These are phyloP conservation scores for Infundibulicybe gibba DNA, from an alignment of 768 basidiomycete genomes.

Conservation along the genomic window DNA sequence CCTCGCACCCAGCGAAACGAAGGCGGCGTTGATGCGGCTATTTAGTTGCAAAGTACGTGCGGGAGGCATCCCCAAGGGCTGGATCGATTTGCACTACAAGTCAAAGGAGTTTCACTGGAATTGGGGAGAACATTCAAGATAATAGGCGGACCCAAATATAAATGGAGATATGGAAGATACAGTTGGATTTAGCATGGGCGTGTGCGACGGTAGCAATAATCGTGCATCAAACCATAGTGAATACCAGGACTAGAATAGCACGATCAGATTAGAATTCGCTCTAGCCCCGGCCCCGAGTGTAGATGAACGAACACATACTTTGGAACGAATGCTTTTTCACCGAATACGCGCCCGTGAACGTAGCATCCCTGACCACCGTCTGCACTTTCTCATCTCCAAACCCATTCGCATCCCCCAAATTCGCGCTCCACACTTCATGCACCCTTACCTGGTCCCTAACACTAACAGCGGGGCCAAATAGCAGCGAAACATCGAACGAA, in stretches of 20 bases:
- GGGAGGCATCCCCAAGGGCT: no score
- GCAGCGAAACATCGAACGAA: conserved; percentile 33
- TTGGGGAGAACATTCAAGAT: no score
- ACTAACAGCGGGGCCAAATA: conserved; percentile 26
- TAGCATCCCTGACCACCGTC: conserved; percentile 21
- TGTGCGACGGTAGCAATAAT: no score
- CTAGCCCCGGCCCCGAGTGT: no score
- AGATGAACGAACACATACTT: conserved; percentile 16
- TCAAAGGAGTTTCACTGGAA: no score
- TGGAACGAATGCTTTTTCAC: conserved; percentile 48
- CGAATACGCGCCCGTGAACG: conserved; percentile 30
- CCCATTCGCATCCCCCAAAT: conserved; percentile 37
- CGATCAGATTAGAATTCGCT: background rate
- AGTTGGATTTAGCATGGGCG: no score
- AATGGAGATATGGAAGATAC: no score
- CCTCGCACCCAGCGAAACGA: no score
- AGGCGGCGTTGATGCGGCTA: no score
- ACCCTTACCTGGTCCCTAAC: conserved; percentile 28
- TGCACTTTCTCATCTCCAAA: conserved; percentile 40
- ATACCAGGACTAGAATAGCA: conserved; percentile 6
- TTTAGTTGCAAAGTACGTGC: no score
- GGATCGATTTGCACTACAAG: no score
- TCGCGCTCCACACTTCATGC: conserved; percentile 49
- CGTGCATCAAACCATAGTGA: background rate
- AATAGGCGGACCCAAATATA: no score